Evolutionary conservation across 495 filamentous ascomycete species (phyloP).

Genomic region (Copromyces sp.): DNA sequence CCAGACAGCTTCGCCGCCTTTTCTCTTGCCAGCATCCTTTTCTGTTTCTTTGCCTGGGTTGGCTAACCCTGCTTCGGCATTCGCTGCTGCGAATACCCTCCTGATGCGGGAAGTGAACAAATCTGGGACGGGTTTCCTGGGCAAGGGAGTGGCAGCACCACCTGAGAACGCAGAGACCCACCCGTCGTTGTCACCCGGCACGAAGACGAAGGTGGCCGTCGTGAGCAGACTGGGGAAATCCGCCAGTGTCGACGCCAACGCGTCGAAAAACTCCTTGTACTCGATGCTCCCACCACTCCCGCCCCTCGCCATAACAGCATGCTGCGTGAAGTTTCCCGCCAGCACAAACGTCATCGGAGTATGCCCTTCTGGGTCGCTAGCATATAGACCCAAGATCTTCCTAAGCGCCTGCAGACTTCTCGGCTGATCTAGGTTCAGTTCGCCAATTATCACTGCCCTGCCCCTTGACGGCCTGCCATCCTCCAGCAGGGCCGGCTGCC

Average conservation of each 20-base stretch:
- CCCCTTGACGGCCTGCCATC: conserved; percentile 14
- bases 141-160: conserved; percentile 68
- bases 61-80: conserved; percentile 42
- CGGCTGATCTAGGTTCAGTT: conserved; percentile 77
- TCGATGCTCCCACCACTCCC: conserved; percentile 68
- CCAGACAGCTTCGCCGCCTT: conserved; percentile 67
- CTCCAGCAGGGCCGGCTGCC: conserved; percentile 9
- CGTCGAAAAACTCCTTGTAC: conserved; percentile 91
- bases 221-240: conserved; percentile 81
- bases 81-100: conserved; percentile 67
- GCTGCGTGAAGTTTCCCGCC: conserved; percentile 72
- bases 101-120: conserved; percentile 77
- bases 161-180: conserved; percentile 79
- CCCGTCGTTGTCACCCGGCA: conserved; percentile 92
- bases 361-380: conserved; percentile 46
- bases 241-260: conserved; percentile 67
- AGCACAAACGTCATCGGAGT: conserved; percentile 71
- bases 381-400: conserved; percentile 63
- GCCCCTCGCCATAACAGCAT: conserved; percentile 61
- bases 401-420: conserved; percentile 63
- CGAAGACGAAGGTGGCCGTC: conserved; percentile 73
- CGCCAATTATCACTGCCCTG: conserved; percentile 64
- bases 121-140: conserved; percentile 65
- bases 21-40: conserved; percentile 37
- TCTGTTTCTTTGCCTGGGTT: neutral